phyloP scores from a whole-genome alignment of 371 early-diverging fungal species.

The Mortierella sp. region DNA sequence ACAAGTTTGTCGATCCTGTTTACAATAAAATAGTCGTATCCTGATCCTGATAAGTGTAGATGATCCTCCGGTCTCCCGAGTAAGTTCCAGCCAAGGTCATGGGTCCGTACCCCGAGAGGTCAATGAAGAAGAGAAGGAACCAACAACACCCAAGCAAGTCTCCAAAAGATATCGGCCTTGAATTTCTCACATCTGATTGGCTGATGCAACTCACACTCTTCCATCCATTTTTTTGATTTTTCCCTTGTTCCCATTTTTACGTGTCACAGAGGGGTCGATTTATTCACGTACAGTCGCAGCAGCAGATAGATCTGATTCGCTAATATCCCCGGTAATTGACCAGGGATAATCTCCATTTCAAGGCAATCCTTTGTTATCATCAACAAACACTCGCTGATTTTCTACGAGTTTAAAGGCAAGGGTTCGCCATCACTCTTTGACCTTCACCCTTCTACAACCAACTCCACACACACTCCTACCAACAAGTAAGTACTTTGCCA shows the following conservation, averaged over 20 bases:
- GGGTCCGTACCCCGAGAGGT: conserved; percentile 36
- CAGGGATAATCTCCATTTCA: conserved; percentile 15
- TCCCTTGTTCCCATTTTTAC: neutral
- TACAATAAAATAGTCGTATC: neutral
- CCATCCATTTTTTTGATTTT: conserved; percentile 6
- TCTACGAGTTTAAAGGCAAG: neutral
- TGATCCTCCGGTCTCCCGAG: conserved; percentile 11
- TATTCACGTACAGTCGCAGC: neutral
- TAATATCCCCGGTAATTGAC: conserved; percentile 9
- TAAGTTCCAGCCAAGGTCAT: neutral
- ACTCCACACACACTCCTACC: neutral
- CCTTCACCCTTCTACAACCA: neutral
- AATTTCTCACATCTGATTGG: conserved; percentile 21
- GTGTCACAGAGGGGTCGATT: neutral
- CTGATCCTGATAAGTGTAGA: neutral
- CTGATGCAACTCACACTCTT: conserved; percentile 11
- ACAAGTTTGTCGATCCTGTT: conserved; percentile 10
- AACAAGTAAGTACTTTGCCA: neutral
- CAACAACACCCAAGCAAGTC: conserved; percentile 16
- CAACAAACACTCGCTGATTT: neutral
- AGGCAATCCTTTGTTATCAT: neutral
- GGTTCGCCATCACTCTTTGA: neutral
- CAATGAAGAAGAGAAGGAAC: conserved; percentile 50
- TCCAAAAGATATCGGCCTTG: neutral
- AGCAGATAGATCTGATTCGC: neutral